Evolutionary conservation across 345 rosid species (phyloP).

Genomic region (Chamaenerion angustifolium): DNA sequence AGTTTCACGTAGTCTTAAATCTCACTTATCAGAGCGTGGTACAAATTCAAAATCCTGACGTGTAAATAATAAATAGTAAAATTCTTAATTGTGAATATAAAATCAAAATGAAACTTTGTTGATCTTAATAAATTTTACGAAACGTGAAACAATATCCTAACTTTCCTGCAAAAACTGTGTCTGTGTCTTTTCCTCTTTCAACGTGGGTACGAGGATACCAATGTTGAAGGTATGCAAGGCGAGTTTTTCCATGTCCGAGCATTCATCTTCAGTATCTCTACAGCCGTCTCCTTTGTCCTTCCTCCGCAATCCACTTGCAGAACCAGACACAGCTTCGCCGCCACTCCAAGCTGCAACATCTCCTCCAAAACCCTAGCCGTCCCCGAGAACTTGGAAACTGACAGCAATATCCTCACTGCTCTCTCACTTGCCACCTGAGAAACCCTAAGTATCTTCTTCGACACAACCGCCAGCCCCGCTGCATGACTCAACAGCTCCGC

Average conservation of each 20-base stretch:
- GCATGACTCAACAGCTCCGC: slow-evolving; percentile 49
- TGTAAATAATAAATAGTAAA: no score
- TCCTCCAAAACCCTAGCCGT: slow-evolving; percentile 36
- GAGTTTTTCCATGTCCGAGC: slow-evolving; percentile 53
- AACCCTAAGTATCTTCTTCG: slow-evolving; percentile 64
- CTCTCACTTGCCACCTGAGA: slow-evolving; percentile 47
- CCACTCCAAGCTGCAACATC: slow-evolving; percentile 65
- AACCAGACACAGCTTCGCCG: slow-evolving; percentile 52
- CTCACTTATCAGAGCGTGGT: no score
- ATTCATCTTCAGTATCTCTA: slow-evolving; percentile 51
- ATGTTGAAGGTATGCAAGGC: slow-evolving; percentile 30
- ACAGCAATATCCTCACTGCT: slow-evolving; percentile 47
- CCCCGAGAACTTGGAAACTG: slow-evolving; percentile 46
- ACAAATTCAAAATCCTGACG: no score
- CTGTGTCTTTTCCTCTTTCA: no score
- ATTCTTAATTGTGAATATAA: no score
- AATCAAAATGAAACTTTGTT: no score
- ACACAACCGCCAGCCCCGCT: slow-evolving; percentile 58
- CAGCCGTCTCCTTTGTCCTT: slow-evolving; percentile 45
- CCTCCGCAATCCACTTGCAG: slow-evolving; percentile 35
- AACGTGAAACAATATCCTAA: no score
- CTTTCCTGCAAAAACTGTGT: no score
- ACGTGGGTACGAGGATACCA: slow-evolving; percentile 26
- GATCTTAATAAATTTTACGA: no score
- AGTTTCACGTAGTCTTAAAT: no score